Base-by-base conservation (phyloP, 495 filamentous ascomycete species). In the Lasiosphaeris hirsuta region DNA sequence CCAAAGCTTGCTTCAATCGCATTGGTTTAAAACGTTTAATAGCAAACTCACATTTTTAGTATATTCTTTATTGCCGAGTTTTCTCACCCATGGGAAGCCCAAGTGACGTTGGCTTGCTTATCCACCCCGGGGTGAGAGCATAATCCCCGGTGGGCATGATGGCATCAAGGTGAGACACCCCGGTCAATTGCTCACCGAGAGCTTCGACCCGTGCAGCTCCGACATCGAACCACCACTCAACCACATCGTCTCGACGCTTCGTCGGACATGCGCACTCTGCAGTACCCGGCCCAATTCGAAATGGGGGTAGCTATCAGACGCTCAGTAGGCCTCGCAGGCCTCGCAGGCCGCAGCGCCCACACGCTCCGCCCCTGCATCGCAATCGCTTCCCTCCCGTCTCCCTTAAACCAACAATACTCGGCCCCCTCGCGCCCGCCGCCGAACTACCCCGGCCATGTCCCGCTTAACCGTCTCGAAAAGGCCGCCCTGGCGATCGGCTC, bases 381-480 rank as follows among this genome's bases (percentile, higher is more conserved):
- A n/a, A 17, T 37, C 1, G 15, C 53, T 36, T 6, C 18, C 17
- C 2, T 40, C 23, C 13, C 44, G 37, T 0, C 45, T 54, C 30
- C 48, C 30, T 54, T 19, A 14, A 44, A 42, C 11, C 62, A 80
- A 41, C 56, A 72, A 11, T 95, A 94, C 78, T 91, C 90, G 37
- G 80, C 87, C 55, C 82, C 92, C 60, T 86, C 87, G 69, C 87
- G 92, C 11, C 93, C 92, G 35, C 82, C 81, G 10, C 88, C 90
- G 36, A 89, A 86, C 61, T 98, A 98, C 79, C 85, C 89, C 0
- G 89, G 90, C 67, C 95, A 99, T 82, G 82, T 97, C 18, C 95
- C 95, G 18, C 87, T 97, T 57, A 93, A 86, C 10, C 72, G 71
- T 10, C 59, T 90, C 45, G 93, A 97, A 74, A 84, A 86, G 45